Conservation (phyloP, 306 rosid species). For the Prunus kanzakura region DNA sequence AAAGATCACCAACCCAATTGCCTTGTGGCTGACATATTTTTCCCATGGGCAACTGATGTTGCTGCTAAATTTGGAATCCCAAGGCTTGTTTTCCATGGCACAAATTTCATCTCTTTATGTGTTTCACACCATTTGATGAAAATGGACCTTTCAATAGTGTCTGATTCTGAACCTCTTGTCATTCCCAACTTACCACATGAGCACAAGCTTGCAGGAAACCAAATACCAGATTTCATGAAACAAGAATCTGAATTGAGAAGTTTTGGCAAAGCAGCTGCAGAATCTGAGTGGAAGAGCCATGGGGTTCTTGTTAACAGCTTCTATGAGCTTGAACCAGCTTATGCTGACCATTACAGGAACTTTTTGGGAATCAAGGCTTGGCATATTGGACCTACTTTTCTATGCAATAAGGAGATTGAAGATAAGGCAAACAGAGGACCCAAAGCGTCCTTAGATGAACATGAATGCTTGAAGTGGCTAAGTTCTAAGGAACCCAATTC, state of each 20-base stretch:
- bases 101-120: constrained; percentile 23
- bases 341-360: constrained; percentile 25
- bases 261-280: background rate
- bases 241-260: background rate
- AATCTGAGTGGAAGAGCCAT: constrained; percentile 12
- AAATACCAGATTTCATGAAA: background rate
- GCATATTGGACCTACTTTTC: constrained; percentile 54
- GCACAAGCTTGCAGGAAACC: background rate
- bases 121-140: background rate
- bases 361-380: constrained; percentile 27
- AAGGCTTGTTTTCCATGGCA: constrained; percentile 36
- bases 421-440: constrained; percentile 40
- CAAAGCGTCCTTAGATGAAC: constrained; percentile 32
- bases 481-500: constrained; percentile 23
- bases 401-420: constrained; percentile 26
- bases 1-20: constrained; percentile 25
- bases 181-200: background rate
- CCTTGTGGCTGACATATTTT: constrained; percentile 25
- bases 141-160: background rate
- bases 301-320: constrained; percentile 31
- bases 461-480: constrained; percentile 27
- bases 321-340: constrained; percentile 28
- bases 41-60: constrained; percentile 31
- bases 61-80: constrained; percentile 36
- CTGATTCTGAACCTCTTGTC: background rate